Percentiles rank a stretch among this genome's conserved stretches.
Conservation (phyloP, 2,329 filamentous ascomycete genomes). For the Fusarium musae region DNA sequence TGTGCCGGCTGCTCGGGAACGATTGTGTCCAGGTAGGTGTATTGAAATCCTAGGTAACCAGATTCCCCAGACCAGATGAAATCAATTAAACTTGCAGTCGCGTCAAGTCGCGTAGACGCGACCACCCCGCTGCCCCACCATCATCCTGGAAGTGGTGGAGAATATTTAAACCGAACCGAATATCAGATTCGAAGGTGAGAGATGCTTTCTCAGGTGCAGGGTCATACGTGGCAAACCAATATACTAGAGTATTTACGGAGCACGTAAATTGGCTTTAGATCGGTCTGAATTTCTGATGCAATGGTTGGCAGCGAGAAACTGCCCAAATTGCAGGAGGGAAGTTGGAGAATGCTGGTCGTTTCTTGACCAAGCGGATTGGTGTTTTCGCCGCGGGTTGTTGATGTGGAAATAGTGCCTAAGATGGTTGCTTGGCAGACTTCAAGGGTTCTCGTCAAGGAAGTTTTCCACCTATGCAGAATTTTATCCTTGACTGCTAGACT, state of each 20-base stretch:
- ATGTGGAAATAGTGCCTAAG: neutral
- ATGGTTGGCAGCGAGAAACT: neutral
- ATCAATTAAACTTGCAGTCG: constrained; percentile 34
- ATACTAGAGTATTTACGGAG: neutral
- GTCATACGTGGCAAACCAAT: neutral
- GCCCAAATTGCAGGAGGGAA: neutral
- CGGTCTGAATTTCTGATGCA: neutral
- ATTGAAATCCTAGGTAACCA: neutral
- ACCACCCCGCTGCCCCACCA: constrained; percentile 11
- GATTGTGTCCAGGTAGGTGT: neutral
- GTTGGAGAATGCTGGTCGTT: neutral
- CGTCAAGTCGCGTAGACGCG: constrained; percentile 23
- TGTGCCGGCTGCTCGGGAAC: neutral
- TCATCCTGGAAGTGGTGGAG: neutral
- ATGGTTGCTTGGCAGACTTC: neutral
- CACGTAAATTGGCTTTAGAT: neutral
- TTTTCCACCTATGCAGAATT: neutral
- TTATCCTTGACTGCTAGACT: neutral
- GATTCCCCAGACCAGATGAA: neutral
- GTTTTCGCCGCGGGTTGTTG: neutral
- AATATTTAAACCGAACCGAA: constrained; percentile 3
- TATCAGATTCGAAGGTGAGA: neutral
- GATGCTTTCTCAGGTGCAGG: neutral
- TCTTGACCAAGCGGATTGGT: too few species aligned
- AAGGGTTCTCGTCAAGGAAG: neutral